A percentile compares a stretch with the other conserved stretches of the same genome.
phyloP scores from a whole-genome alignment of 495 filamentous ascomycete species.

The Penicillium roqueforti region DNA sequence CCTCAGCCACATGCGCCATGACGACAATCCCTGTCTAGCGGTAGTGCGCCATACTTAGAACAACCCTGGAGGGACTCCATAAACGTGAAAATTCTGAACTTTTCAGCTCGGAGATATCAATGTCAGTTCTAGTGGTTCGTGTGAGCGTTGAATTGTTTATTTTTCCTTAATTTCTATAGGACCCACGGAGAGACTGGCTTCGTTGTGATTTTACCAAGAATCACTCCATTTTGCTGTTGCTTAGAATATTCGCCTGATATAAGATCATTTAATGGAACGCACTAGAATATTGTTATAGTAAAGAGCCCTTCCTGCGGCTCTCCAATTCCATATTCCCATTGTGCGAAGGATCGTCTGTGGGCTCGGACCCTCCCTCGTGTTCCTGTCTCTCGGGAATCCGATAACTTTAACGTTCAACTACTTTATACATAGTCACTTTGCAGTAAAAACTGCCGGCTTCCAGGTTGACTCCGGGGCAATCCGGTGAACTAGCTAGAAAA shows the following conservation, averaged over 20 bases:
- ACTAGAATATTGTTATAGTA: too few species aligned
- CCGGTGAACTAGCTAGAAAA: not conserved
- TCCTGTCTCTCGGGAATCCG: constrained; percentile 3
- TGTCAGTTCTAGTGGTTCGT: not conserved
- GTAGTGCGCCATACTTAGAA: constrained; percentile 4
- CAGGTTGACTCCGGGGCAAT: not conserved
- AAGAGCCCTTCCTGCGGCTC: not conserved
- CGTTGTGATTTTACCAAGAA: not conserved
- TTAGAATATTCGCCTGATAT: not conserved
- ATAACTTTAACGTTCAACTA: not conserved
- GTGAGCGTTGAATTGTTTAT: not conserved
- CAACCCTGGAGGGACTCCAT: not conserved
- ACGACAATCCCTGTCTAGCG: not conserved
- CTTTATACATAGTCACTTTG: too few species aligned
- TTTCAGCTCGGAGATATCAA: constrained; percentile 9
- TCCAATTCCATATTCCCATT: not conserved
- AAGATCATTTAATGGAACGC: not conserved
- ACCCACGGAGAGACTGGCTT: not conserved
- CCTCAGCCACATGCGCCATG: constrained; percentile 8
- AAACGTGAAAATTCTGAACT: constrained; percentile 12
- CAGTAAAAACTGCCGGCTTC: not conserved
- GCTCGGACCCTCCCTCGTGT: constrained; percentile 7
- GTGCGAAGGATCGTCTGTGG: not conserved
- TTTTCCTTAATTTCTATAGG: not conserved
- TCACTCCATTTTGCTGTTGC: too few species aligned